Conservation (phyloP, 2,329 filamentous ascomycete genomes). For the Ploettnerulaceae sp. region DNA sequence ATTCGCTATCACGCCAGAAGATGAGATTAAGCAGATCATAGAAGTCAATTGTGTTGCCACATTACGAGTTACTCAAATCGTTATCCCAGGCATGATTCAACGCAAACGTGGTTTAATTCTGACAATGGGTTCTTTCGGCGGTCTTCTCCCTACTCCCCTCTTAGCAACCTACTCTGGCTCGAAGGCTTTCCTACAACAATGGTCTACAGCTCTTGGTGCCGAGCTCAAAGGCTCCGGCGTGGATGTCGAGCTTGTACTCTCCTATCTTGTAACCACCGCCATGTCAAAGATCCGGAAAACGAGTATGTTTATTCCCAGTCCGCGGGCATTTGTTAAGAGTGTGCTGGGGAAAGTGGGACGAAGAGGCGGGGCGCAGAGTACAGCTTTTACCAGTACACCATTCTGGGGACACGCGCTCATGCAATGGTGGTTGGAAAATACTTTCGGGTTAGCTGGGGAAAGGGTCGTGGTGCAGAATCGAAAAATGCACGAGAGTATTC, state of each 20-base stretch:
- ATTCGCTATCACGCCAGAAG: constrained; percentile 72
- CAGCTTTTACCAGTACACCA: constrained; percentile 81
- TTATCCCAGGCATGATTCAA: constrained; percentile 78
- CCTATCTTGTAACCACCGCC: constrained; percentile 88
- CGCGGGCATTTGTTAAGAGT: constrained; percentile 74
- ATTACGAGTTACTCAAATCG: constrained; percentile 77
- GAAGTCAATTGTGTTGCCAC: constrained; percentile 94
- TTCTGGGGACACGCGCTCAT: constrained; percentile 90
- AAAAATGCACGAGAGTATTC: constrained; percentile 62
- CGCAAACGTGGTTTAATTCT: constrained; percentile 85
- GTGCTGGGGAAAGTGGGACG: constrained; percentile 76
- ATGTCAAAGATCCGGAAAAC: constrained; percentile 93
- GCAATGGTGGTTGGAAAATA: constrained; percentile 69
- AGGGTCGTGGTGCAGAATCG: constrained; percentile 57
- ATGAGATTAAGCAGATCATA: constrained; percentile 85
- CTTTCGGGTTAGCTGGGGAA: constrained; percentile 53
- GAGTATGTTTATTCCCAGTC: constrained; percentile 72
- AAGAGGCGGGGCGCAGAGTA: constrained; percentile 70
- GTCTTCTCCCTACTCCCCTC: constrained; percentile 84
- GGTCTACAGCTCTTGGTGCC: constrained; percentile 79
- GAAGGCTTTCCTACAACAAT: constrained; percentile 97
- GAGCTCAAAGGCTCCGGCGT: constrained; percentile 79
- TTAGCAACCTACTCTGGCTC: constrained; percentile 95
- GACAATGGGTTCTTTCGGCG: constrained; percentile 96
- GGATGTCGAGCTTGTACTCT: constrained; percentile 85